These are phyloP conservation scores for Cydonia oblonga DNA, from an alignment of 331 rosid genomes.

Conservation along the genomic window DNA sequence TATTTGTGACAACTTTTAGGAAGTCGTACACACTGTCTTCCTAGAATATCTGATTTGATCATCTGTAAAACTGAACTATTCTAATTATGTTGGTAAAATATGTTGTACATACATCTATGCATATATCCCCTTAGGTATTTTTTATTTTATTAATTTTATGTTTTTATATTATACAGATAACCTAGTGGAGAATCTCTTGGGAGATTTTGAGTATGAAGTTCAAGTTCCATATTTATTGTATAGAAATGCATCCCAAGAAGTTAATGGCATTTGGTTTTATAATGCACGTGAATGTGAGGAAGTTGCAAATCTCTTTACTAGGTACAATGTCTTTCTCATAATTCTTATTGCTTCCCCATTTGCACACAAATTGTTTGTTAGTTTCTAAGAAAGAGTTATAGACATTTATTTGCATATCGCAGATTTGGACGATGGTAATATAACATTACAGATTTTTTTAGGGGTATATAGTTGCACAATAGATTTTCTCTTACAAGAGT, in stretches of 20 bases:
- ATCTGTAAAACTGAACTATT: background rate
- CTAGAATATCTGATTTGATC: background rate
- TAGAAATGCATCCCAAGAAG: conserved; percentile 95
- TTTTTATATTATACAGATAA: conserved; percentile 53
- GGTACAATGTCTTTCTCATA: conserved; percentile 29
- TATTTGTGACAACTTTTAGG: no score
- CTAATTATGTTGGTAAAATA: background rate
- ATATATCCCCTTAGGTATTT: background rate
- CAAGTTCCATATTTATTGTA: conserved; percentile 92
- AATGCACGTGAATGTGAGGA: conserved; percentile 93
- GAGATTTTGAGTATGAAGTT: conserved; percentile 92
- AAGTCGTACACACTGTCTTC: background rate
- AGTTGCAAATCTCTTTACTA: conserved; percentile 80
- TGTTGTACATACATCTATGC: background rate
- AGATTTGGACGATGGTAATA: background rate
- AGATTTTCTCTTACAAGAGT: background rate
- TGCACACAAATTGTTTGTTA: background rate
- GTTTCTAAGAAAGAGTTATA: background rate
- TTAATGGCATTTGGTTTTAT: conserved; percentile 97
- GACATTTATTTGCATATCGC: background rate
- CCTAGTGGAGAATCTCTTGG: conserved; percentile 95
- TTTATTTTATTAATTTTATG: background rate
- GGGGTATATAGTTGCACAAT: background rate
- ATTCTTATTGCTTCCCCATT: background rate
- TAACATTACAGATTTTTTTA: background rate